Evolutionary conservation across 306 rosid genomes (phyloP).

Genomic region (Amphicarpaea edgeworthii): DNA sequence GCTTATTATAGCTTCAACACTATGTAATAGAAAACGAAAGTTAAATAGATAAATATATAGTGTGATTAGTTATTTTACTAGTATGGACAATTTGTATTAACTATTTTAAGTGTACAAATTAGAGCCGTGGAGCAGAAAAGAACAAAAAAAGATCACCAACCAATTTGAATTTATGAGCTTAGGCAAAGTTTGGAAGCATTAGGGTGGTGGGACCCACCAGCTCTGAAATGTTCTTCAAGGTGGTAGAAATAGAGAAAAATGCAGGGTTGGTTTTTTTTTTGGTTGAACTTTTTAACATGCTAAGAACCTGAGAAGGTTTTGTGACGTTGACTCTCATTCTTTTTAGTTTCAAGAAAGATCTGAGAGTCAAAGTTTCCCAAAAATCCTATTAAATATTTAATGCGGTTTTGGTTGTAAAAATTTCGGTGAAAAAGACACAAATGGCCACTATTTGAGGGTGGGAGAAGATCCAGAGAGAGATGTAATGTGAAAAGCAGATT

Average conservation of each 20-base stretch:
- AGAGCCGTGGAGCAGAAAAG: slow-evolving; percentile 17
- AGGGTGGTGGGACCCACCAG: slow-evolving; percentile 60
- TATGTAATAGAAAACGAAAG: slow-evolving; percentile 23
- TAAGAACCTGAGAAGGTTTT: slow-evolving; percentile 58
- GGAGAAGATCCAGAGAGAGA: slow-evolving; percentile 23
- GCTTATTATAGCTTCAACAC: slow-evolving; percentile 1
- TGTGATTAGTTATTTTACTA: slow-evolving; percentile 2
- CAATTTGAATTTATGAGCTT: slow-evolving; percentile 64
- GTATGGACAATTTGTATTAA: slow-evolving; percentile 32
- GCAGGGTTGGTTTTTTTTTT: neutral
- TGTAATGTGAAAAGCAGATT: slow-evolving; percentile 47
- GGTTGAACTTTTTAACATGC: slow-evolving; percentile 42
- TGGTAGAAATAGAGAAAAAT: neutral
- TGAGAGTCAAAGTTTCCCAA: slow-evolving; percentile 61
- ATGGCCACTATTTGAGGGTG: slow-evolving; percentile 21
- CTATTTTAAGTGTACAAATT: slow-evolving; percentile 12
- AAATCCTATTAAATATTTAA: slow-evolving; percentile 43
- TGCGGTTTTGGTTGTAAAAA: slow-evolving; percentile 52
- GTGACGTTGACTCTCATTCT: slow-evolving; percentile 53
- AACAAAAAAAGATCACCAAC: slow-evolving; percentile 59
- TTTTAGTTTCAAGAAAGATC: slow-evolving; percentile 53
- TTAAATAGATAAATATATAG: slow-evolving; percentile 18
- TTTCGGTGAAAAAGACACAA: slow-evolving; percentile 65
- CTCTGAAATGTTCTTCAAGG: slow-evolving; percentile 31
- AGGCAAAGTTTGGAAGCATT: slow-evolving; percentile 61